A percentile compares a stretch with the other conserved stretches of the same genome.
Conservation (phyloP, 1,284 basidiomycete genomes). For the Athelia sp. region DNA sequence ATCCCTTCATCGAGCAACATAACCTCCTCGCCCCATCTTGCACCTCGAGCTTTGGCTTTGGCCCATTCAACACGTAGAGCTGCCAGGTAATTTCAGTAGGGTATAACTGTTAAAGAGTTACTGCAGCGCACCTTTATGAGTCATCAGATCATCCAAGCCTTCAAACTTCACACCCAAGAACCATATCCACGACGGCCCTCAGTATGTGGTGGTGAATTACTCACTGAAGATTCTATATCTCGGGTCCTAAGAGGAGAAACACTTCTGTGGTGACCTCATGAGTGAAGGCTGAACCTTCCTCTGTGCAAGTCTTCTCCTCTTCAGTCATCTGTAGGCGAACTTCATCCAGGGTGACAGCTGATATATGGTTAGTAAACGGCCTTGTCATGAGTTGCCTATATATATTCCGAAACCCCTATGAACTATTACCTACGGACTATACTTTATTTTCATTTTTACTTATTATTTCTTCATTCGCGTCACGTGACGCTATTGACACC, state of each 20-base stretch:
- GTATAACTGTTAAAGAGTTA: neutral
- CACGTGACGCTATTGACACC: too few species aligned
- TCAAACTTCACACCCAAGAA: neutral
- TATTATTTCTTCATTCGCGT: too few species aligned
- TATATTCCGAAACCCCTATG: too few species aligned
- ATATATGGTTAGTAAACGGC: too few species aligned
- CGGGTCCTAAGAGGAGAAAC: neutral
- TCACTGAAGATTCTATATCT: neutral
- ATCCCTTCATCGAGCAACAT: conserved; percentile 7
- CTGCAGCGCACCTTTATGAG: neutral
- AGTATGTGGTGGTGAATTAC: neutral
- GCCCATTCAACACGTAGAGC: conserved; percentile 8
- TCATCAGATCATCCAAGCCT: neutral
- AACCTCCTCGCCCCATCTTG: conserved; percentile 7
- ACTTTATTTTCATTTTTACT: too few species aligned
- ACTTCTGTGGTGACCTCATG: neutral
- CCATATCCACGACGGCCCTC: neutral
- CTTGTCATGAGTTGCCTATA: too few species aligned
- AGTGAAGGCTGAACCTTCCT: neutral
- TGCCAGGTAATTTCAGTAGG: neutral
- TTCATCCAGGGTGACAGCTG: neutral
- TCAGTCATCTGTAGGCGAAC: neutral
- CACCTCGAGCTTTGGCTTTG: conserved; percentile 5
- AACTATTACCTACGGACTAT: too few species aligned
- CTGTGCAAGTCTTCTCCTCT: neutral